A percentile compares a stretch with the other conserved stretches of the same genome.
Conservation (phyloP, 1,284 basidiomycete species). For the Ustilago sp. region DNA sequence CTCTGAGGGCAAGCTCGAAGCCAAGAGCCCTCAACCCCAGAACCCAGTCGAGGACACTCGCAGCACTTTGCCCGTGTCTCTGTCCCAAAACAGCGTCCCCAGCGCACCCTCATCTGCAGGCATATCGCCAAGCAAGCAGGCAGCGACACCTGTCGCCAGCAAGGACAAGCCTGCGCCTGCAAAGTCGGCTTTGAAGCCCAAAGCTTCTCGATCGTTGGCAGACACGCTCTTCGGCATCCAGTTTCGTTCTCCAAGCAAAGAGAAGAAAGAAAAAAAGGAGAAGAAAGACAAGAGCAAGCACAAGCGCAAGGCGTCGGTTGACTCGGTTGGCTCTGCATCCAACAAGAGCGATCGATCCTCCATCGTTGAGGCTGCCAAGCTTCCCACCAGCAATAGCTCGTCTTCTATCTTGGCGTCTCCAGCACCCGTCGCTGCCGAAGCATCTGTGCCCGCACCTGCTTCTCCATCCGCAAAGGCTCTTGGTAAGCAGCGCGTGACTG, state of each 20-base stretch:
- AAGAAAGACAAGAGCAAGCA: conserved; percentile 50
- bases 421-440: background rate
- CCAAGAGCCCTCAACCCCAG: conserved; percentile 16
- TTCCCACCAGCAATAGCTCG: conserved; percentile 16
- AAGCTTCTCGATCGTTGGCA: conserved; percentile 51
- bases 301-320: conserved; percentile 30
- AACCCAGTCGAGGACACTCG: conserved; percentile 42
- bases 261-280: conserved; percentile 38
- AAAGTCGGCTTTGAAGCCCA: conserved; percentile 58
- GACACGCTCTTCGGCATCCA: conserved; percentile 62
- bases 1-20: conserved; percentile 43
- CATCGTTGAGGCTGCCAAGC: conserved; percentile 13
- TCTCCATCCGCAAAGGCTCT: conserved; percentile 35
- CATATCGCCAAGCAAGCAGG: conserved; percentile 9
- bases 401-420: background rate
- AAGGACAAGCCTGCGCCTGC: conserved; percentile 58
- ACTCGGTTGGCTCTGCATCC: conserved; percentile 34
- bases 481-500: conserved; percentile 28
- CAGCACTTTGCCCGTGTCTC: conserved; percentile 42
- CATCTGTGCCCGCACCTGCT: conserved; percentile 15
- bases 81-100: conserved; percentile 26
- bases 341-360: conserved; percentile 35
- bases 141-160: conserved; percentile 14
- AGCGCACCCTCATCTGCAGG: background rate
- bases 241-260: conserved; percentile 43